Base-by-base conservation (phyloP, 129 eudicot genomes). In the Flaveria sonorensis region DNA sequence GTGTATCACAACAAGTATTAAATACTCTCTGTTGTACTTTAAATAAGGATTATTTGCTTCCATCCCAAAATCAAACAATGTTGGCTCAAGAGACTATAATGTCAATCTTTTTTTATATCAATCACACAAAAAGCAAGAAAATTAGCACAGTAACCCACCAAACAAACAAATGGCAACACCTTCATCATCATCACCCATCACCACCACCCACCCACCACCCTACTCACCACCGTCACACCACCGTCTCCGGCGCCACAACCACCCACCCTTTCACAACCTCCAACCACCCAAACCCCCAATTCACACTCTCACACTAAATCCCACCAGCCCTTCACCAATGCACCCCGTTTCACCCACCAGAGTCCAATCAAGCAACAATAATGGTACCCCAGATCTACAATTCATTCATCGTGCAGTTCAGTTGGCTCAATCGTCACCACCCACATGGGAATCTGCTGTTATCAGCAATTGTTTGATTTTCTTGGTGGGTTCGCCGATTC, bases 401-500 rank as follows among this genome's bases (percentile, higher is more conserved):
- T 43, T 89, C 6, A 9, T 89, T 63, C 92, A 83, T 10, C 52
- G 67, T n/a, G 92, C 93, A 28, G 80, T 89, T 32, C 86, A 78
- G 56, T 84, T 91, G 64, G 79, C 80, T 63, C 89, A 78, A 76
- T 78, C 83, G 3, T 83, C 93, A n/a, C 96, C 96, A 4, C 83
- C 96, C 81, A 87, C 96, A 18, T 95, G 99, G 97, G 81, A 89
- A 78, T 95, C 97, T 2, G 92, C 99, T 11, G 4, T 95, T 51
- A 19, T 89, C 26, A 83, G 89, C 62, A 95, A 95, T 61, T 7
- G 83, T 0, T 11, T 83, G 23, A 95, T 95, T 28, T 95, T 95
- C 57, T 6, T 86, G 20, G 42, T 89, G 59, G 99, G 99, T 46
- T 83, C 95, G 40, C 99, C 99, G 23, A 18, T 95, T 80, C 86